A percentile compares a stretch with the other conserved stretches of the same genome.
phyloP scores from a whole-genome alignment of 2,329 filamentous ascomycete species.

The Didymella exigua region DNA sequence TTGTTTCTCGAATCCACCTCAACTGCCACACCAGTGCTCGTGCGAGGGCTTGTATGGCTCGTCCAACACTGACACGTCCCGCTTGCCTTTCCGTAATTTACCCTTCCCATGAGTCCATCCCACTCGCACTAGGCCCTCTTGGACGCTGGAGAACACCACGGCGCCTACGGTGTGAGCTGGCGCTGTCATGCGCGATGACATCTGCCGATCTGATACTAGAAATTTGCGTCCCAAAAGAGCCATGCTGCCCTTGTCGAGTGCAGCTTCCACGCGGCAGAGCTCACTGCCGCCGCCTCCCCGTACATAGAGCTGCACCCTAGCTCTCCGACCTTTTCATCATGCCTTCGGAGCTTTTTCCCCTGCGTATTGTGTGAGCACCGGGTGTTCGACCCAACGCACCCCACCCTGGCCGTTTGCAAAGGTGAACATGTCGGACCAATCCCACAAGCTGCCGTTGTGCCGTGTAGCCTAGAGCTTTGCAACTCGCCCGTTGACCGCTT shows the following conservation, averaged over 20 bases:
- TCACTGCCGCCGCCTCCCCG: slow-evolving; percentile 16
- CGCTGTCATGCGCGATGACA: slow-evolving; percentile 39
- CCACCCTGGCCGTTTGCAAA: slow-evolving; percentile 30
- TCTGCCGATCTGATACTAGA: slow-evolving; percentile 30
- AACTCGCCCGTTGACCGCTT: slow-evolving; percentile 35
- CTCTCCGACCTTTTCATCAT: slow-evolving; percentile 24
- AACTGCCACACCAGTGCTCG: slow-evolving; percentile 26
- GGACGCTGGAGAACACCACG: slow-evolving; percentile 23
- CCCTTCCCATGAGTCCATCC: slow-evolving; percentile 22
- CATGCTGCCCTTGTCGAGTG: slow-evolving; percentile 24
- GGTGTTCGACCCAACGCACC: slow-evolving; percentile 32
- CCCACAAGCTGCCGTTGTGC: slow-evolving; percentile 42
- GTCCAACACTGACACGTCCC: slow-evolving; percentile 21
- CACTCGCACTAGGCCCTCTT: slow-evolving; percentile 26
- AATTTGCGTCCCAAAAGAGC: slow-evolving; percentile 23
- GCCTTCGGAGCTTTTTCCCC: slow-evolving; percentile 34
- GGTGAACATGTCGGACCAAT: slow-evolving; percentile 33
- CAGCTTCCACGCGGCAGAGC: slow-evolving; percentile 27
- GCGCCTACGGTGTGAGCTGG: slow-evolving; percentile 38
- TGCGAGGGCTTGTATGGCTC: slow-evolving; percentile 36
- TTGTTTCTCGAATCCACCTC: slow-evolving; percentile 40
- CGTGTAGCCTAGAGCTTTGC: slow-evolving; percentile 37
- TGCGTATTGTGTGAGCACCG: slow-evolving; percentile 32
- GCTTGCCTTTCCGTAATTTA: slow-evolving; percentile 35
- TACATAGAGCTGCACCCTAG: slow-evolving; percentile 19